These are phyloP conservation scores for Trichothecium sympodiale DNA, from an alignment of 2,329 filamentous ascomycete genomes.

Conservation along the genomic window DNA sequence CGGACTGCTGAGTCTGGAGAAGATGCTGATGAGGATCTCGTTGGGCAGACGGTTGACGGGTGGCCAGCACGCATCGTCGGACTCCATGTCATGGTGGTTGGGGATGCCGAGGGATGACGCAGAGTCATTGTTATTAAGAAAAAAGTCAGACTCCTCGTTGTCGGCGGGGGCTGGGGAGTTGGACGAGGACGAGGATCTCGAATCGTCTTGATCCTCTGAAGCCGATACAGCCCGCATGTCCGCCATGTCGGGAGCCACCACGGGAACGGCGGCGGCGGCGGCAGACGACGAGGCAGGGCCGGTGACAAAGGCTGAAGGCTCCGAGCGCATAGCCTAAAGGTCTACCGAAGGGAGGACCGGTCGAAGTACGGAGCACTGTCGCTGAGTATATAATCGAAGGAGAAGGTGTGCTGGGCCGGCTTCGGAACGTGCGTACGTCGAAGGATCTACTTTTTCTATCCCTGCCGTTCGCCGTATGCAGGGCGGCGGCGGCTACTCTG, in stretches of 20 bases:
- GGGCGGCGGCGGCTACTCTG: too few species aligned
- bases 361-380: too few species aligned
- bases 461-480: too few species aligned
- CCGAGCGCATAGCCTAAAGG: too few species aligned
- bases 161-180: conserved; percentile 66
- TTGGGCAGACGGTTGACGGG: conserved; percentile 80
- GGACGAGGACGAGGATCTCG: conserved; percentile 54
- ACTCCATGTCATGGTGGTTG: conserved; percentile 63
- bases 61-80: conserved; percentile 57
- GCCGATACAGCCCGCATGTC: conserved; percentile 3
- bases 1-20: conserved; percentile 68
- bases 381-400: too few species aligned
- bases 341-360: too few species aligned
- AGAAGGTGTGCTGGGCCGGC: too few species aligned
- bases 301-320: background rate
- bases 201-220: conserved; percentile 35
- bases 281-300: conserved; percentile 6
- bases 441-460: too few species aligned
- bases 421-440: too few species aligned
- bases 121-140: conserved; percentile 80
- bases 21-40: conserved; percentile 89
- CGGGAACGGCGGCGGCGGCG: conserved; percentile 1
- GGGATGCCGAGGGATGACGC: conserved; percentile 81
- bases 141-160: conserved; percentile 91
- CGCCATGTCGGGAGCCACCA: too few species aligned